These are phyloP conservation scores for Magnaporthiopsis rhizophila DNA, from an alignment of 2,329 filamentous ascomycete species.

Conservation along the genomic window DNA sequence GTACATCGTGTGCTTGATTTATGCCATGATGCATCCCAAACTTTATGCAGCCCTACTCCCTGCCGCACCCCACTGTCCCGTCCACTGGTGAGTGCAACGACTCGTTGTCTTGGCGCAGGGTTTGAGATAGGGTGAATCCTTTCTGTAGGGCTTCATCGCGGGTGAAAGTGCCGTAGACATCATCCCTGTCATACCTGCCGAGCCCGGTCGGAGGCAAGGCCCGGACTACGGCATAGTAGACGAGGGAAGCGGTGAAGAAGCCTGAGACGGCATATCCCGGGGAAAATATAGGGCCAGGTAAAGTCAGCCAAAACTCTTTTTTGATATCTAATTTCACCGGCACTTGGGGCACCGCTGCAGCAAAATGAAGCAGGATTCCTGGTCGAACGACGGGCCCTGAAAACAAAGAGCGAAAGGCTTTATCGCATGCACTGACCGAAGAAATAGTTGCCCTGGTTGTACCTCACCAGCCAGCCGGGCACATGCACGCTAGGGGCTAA, in stretches of 20 bases:
- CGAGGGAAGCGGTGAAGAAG: slow-evolving; percentile 3
- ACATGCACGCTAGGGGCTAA: neutral
- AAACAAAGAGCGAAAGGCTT: neutral
- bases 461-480: neutral
- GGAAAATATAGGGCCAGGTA: neutral
- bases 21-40: neutral
- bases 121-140: neutral
- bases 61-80: neutral
- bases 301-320: neutral
- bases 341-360: neutral
- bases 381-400: neutral
- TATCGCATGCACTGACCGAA: neutral
- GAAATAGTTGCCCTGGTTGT: slow-evolving; percentile 7
- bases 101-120: neutral
- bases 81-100: neutral
- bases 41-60: neutral
- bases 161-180: slow-evolving; percentile 37
- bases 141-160: slow-evolving; percentile 26
- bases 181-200: slow-evolving; percentile 34
- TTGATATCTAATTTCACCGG: too few species aligned
- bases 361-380: neutral
- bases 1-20: neutral
- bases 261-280: neutral
- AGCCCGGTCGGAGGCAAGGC: slow-evolving; percentile 30
- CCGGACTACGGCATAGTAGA: slow-evolving; percentile 20